A percentile compares a stretch with the other conserved stretches of the same genome.
Conservation (phyloP, 2,329 filamentous ascomycete species). For the Clonostachys sp. region DNA sequence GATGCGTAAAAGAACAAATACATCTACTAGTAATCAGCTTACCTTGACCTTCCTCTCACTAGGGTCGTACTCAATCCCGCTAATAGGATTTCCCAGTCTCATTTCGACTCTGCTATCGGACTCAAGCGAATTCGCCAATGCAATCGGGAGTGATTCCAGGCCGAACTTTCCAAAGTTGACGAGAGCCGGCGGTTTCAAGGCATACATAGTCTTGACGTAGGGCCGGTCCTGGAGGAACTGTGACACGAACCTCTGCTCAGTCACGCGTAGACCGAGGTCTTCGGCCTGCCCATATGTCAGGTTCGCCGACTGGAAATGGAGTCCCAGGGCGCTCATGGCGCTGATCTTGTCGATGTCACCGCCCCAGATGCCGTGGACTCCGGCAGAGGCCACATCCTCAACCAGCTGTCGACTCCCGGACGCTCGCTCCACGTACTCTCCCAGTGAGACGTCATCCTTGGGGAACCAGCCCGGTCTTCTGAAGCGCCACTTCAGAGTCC, state of each 20-base stretch:
- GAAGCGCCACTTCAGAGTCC: background rate
- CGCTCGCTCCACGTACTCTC: constrained; percentile 25
- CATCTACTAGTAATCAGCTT: constrained; percentile 8
- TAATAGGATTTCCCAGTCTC: constrained; percentile 41
- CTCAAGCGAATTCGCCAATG: constrained; percentile 45
- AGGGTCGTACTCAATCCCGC: constrained; percentile 32
- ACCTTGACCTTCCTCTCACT: constrained; percentile 35
- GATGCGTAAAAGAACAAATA: background rate
- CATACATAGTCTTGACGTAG: constrained; percentile 14
- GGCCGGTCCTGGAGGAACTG: constrained; percentile 16
- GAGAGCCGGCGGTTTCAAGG: constrained; percentile 18
- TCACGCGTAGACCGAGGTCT: constrained; percentile 3
- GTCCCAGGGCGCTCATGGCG: constrained; percentile 50
- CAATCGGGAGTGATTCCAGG: constrained; percentile 55
- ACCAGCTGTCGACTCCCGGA: constrained; percentile 25
- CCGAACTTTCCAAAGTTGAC: constrained; percentile 42
- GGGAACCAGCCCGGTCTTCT: constrained; percentile 4
- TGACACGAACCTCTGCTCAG: background rate
- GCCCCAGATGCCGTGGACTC: constrained; percentile 86
- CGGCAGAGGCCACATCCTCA: constrained; percentile 72
- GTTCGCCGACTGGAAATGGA: constrained; percentile 21
- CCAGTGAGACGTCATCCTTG: constrained; percentile 23
- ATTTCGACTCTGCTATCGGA: constrained; percentile 56
- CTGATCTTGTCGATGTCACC: constrained; percentile 83
- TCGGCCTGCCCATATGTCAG: constrained; percentile 21